Conservation (phyloP, 192 early-diverging fungal genomes). For the Backusella tuberculispora region DNA sequence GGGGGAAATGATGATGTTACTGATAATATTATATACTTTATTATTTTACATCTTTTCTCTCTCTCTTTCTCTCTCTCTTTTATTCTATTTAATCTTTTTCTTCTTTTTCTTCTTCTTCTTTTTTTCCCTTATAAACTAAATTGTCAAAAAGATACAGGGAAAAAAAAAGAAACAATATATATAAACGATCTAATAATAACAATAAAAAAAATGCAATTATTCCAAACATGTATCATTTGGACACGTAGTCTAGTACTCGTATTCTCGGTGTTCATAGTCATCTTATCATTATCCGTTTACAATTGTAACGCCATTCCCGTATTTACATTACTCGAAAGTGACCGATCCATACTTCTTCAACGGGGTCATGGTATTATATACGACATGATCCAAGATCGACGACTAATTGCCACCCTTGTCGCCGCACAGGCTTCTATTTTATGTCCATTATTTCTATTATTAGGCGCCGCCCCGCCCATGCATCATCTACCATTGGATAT, state of each 20-base stretch:
- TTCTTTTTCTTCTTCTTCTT: not conserved
- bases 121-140: not conserved
- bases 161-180: not conserved
- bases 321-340: constrained; percentile 10
- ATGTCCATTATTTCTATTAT: constrained; percentile 28
- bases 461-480: not conserved
- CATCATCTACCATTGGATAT: not conserved
- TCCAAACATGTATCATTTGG: constrained; percentile 19
- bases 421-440: constrained; percentile 38
- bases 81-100: too few species aligned
- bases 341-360: not conserved
- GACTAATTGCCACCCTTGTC: constrained; percentile 31
- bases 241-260: constrained; percentile 4
- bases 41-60: not conserved
- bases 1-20: not conserved
- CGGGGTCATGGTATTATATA: not conserved
- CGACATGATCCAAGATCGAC: constrained; percentile 32
- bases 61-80: not conserved
- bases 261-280: constrained; percentile 10
- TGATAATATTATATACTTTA: not conserved
- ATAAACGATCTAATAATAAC: not conserved
- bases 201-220: not conserved
- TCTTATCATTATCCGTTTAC: constrained; percentile 18
- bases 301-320: constrained; percentile 13
- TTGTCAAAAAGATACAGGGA: not conserved